Evolutionary conservation across 2,329 filamentous ascomycete species (phyloP), one percentile per base, ranked within the genome.

Genomic region (Colletotrichum camelliae): DNA sequence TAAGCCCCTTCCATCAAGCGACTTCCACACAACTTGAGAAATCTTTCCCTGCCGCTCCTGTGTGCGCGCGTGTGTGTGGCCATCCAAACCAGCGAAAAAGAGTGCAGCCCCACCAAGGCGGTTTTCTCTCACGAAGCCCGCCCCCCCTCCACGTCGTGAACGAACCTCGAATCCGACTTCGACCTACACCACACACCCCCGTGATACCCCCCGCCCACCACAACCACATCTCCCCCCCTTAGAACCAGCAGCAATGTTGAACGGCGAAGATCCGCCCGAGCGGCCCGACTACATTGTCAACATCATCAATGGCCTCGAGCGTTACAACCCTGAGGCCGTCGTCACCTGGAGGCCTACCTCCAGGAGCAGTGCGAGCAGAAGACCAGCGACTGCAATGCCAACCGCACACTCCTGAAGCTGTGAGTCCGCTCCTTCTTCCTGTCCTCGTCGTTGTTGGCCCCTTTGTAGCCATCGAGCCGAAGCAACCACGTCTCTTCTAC

Each of bases 301-400:
- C 86, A 98, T 99, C 83, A 95, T 99, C 84, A 98, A 96, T 88
- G 96, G 97, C 81, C 95, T 99, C 79, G 97, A 99, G 87, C 92
- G 97, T 83, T 99, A 99, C 90, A 99, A 99, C 87, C 97, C 97
- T 57, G 97, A 99, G 89, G 98, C 97, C 67, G 98, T 97, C 66
- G 92, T 92, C 77, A 91, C 95, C 97, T 99, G 86, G 96, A 99
- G 90, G 94, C 95, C 85, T 99, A 99, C 87, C 94, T 99, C 78
- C 91, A 91, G 83, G 93, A 96, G 86, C 97, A 99, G 88, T 99
- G 97, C 90, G 96, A 98, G 87, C 93, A 94, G 86, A 94, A 96
- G 88, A 96, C 94, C 81, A 96, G 95, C 87, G 97, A 99, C 87
- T 95, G 94, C 90, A 98, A 98, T 87, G 96, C 97, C 82, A 99